These are phyloP conservation scores for Lepidium didymum DNA, from an alignment of 345 rosid species.

Conservation along the genomic window DNA sequence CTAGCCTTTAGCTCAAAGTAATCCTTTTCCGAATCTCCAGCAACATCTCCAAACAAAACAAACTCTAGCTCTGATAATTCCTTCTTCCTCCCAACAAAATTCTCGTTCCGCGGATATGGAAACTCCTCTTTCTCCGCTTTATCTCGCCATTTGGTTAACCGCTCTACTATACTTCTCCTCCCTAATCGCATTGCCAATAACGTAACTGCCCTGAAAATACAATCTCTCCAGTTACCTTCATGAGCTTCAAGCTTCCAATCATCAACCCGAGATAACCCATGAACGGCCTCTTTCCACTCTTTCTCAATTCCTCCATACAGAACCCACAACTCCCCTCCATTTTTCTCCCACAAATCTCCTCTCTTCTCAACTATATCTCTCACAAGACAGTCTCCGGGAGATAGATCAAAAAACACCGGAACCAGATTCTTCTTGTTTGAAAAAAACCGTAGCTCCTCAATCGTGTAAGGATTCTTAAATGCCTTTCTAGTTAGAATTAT, in stretches of 20 bases:
- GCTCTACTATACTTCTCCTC: slow-evolving; percentile 81
- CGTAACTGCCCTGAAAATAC: slow-evolving; percentile 66
- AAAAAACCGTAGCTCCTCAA: slow-evolving; percentile 84
- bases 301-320: slow-evolving; percentile 79
- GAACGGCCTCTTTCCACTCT: slow-evolving; percentile 92
- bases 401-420: slow-evolving; percentile 77
- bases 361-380: slow-evolving; percentile 91
- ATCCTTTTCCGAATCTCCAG: slow-evolving; percentile 69
- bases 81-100: slow-evolving; percentile 82
- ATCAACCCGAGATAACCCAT: slow-evolving; percentile 57
- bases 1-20: slow-evolving; percentile 79
- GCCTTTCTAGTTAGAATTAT: slow-evolving; percentile 74
- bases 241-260: slow-evolving; percentile 93
- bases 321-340: slow-evolving; percentile 84
- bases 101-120: slow-evolving; percentile 74
- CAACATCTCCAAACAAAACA: slow-evolving; percentile 75
- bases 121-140: slow-evolving; percentile 80
- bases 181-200: slow-evolving; percentile 73
- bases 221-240: slow-evolving; percentile 89
- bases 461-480: slow-evolving; percentile 64
- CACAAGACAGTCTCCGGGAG: slow-evolving; percentile 80
- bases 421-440: slow-evolving; percentile 81
- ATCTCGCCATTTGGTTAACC: slow-evolving; percentile 78
- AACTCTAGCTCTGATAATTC: slow-evolving; percentile 85
- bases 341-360: slow-evolving; percentile 92